Conservation (phyloP, 2,329 filamentous ascomycete genomes). For the Aspergillus novofumigatus region DNA sequence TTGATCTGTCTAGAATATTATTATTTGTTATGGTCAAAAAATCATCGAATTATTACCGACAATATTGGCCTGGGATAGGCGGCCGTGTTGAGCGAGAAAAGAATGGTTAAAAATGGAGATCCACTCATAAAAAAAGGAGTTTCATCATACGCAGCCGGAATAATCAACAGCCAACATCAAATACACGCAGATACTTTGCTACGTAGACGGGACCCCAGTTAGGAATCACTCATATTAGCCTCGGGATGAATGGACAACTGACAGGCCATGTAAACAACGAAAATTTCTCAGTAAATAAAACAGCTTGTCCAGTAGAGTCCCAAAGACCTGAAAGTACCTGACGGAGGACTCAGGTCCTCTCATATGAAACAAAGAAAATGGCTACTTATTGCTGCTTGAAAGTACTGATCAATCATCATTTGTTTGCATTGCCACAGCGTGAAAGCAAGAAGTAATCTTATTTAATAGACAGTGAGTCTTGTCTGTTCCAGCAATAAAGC, state of each 20-base stretch:
- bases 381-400: not conserved
- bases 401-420: not conserved
- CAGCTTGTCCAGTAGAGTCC: not conserved
- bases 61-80: not conserved
- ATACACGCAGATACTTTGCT: not conserved
- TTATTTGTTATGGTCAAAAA: not conserved
- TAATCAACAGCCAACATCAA: not conserved
- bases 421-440: not conserved
- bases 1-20: not conserved
- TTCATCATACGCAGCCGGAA: conserved; percentile 1
- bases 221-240: not conserved
- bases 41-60: not conserved
- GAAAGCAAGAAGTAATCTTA: not conserved
- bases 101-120: conserved; percentile 12
- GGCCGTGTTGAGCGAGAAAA: conserved; percentile 5
- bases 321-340: not conserved
- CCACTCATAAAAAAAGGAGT: conserved; percentile 17
- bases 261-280: not conserved
- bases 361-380: not conserved
- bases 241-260: not conserved
- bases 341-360: not conserved
- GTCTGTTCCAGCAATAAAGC: not conserved
- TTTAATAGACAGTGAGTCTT: not conserved
- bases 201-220: not conserved
- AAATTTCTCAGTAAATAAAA: not conserved